Conservation (phyloP, 148 eudicot species). For the Fagopyrum tataricum region DNA sequence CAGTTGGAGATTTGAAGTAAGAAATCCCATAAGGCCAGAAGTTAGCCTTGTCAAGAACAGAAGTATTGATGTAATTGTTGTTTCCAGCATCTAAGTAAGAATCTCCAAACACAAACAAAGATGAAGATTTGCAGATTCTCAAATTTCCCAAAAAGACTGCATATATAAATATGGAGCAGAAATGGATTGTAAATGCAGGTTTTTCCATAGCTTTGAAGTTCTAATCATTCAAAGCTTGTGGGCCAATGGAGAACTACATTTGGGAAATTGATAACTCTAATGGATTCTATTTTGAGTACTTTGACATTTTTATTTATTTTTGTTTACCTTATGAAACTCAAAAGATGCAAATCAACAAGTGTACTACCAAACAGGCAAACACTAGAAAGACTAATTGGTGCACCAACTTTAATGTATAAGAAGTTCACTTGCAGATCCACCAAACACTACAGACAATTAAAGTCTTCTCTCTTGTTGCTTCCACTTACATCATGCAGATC, state of each 20-base stretch:
- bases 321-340: neutral
- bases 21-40: slow-evolving; percentile 59
- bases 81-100: slow-evolving; percentile 60
- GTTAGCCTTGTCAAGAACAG: slow-evolving; percentile 37
- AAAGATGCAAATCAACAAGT: neutral
- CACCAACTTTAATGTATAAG: slow-evolving; percentile 4
- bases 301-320: neutral
- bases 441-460: slow-evolving; percentile 8
- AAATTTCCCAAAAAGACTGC: neutral
- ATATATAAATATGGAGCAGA: neutral
- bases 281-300: slow-evolving; percentile 6
- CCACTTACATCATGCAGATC: neutral
- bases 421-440: slow-evolving; percentile 6
- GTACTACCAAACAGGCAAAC: neutral
- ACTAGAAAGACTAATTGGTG: neutral
- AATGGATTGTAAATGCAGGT: slow-evolving; percentile 7
- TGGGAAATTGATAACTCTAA: neutral
- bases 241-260: slow-evolving; percentile 7
- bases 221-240: neutral
- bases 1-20: slow-evolving; percentile 43
- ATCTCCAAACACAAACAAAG: slow-evolving; percentile 62
- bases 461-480: neutral
- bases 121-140: neutral
- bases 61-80: slow-evolving; percentile 60
- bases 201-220: slow-evolving; percentile 5